Evolutionary conservation across 225 moss, liverwort and hornwort genomes (phyloP).

Genomic region (Sphagnum tenellum): DNA sequence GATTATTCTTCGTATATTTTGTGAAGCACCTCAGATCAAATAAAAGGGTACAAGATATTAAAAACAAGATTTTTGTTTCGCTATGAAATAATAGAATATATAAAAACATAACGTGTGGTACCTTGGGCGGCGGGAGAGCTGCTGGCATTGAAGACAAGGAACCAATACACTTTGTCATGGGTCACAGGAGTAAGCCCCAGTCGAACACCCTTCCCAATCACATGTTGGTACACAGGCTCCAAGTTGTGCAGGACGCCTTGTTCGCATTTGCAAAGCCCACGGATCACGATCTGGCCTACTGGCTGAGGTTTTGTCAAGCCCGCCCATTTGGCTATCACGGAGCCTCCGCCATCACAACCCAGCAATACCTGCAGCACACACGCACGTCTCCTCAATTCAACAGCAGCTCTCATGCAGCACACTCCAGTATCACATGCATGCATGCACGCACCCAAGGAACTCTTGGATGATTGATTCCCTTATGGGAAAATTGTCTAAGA

Average conservation of each 20-base stretch:
- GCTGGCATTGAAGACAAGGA: conserved; percentile 24
- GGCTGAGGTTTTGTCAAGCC: conserved; percentile 28
- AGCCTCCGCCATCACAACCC: conserved; percentile 49
- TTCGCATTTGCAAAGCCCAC: conserved; percentile 8
- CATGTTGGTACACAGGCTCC: conserved; percentile 20
- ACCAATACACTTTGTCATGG: conserved; percentile 36
- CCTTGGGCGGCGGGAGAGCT: conserved; percentile 11
- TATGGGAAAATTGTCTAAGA: background rate
- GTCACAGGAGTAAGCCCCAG: conserved; percentile 35
- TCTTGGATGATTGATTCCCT: background rate
- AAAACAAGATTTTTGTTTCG: background rate
- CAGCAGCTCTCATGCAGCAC: background rate
- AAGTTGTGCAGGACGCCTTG: conserved; percentile 1
- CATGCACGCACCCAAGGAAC: background rate
- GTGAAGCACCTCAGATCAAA: background rate
- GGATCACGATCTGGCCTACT: conserved; percentile 41
- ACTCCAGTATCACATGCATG: background rate
- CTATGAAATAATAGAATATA: background rate
- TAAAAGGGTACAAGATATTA: background rate
- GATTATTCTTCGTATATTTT: conserved; percentile 9
- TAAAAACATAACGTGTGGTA: background rate
- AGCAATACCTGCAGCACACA: conserved; percentile 33
- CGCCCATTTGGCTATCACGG: conserved; percentile 38
- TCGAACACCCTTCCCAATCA: conserved; percentile 34
- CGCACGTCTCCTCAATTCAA: background rate